Conservation (phyloP, 2,329 filamentous ascomycete genomes). For the Thelonectria olida region DNA sequence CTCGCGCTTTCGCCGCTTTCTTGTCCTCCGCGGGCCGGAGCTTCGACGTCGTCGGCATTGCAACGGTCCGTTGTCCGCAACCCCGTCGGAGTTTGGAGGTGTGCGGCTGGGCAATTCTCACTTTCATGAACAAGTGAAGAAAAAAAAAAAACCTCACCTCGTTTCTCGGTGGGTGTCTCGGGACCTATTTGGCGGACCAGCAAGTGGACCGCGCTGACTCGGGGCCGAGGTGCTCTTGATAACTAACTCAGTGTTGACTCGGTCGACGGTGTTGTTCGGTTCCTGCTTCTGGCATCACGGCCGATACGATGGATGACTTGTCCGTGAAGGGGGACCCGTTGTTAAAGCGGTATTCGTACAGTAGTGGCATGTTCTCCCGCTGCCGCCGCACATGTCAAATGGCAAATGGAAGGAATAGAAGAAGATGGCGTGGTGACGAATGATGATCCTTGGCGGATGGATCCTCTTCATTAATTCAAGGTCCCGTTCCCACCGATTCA, state of each 20-base stretch:
- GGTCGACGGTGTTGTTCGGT: too few species aligned
- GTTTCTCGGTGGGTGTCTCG: not conserved
- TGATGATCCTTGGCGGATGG: not conserved
- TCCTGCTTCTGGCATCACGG: not conserved
- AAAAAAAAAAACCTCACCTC: slow-evolving; percentile 13
- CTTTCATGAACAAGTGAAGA: not conserved
- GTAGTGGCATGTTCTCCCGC: slow-evolving; percentile 1
- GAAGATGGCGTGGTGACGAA: slow-evolving; percentile 6
- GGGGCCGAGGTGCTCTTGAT: slow-evolving; percentile 6
- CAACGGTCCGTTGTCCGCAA: not conserved
- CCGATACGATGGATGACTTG: not conserved
- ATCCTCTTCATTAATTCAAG: not conserved
- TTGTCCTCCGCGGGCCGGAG: not conserved
- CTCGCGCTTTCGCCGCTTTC: not conserved
- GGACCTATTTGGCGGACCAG: not conserved
- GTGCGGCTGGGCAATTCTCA: not conserved
- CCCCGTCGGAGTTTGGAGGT: slow-evolving; percentile 8
- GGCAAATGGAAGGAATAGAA: not conserved
- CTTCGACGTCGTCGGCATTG: not conserved
- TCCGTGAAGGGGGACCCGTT: not conserved
- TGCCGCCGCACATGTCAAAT: slow-evolving; percentile 6
- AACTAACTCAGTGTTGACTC: too few species aligned
- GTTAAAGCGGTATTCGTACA: too few species aligned
- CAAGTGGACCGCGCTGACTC: not conserved
- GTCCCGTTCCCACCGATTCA: not conserved